These are phyloP conservation scores for Neoconidiobolus thromboides DNA, from an alignment of 371 early-diverging fungal genomes.

Conservation along the genomic window DNA sequence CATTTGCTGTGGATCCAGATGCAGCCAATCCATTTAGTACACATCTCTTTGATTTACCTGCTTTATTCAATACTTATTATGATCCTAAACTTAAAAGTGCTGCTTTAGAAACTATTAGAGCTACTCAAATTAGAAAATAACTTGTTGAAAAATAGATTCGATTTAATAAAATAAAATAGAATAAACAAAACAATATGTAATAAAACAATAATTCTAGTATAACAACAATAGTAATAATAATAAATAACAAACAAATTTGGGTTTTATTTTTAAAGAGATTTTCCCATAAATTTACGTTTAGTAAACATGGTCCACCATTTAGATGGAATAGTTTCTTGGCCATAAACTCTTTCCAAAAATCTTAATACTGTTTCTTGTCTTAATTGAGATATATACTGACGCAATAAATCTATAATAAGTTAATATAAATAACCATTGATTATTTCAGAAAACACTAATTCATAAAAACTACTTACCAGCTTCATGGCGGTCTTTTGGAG, in stretches of 20 bases:
- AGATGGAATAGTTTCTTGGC: constrained; percentile 51
- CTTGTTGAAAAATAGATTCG: too few species aligned
- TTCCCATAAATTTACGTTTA: constrained; percentile 93
- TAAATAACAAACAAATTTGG: too few species aligned
- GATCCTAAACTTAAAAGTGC: not conserved
- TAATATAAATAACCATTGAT: not conserved
- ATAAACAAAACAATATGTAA: too few species aligned
- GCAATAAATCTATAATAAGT: constrained; percentile 39
- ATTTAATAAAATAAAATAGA: too few species aligned
- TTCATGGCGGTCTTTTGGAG: constrained; percentile 53
- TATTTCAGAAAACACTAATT: not conserved
- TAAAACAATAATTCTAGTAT: too few species aligned
- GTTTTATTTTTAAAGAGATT: constrained; percentile 10
- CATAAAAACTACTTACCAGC: constrained; percentile 26
- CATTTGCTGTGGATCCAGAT: not conserved
- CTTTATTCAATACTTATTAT: not conserved
- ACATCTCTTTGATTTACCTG: not conserved
- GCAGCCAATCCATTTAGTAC: constrained; percentile 2
- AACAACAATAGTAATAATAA: too few species aligned
- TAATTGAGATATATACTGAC: constrained; percentile 72
- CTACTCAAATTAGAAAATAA: too few species aligned
- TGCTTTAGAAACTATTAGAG: too few species aligned
- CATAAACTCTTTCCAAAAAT: constrained; percentile 57
- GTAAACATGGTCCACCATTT: constrained; percentile 98
- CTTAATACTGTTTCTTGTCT: constrained; percentile 73